Conservation (phyloP, 208 protist genomes). For the Trypanosoma caninum region DNA sequence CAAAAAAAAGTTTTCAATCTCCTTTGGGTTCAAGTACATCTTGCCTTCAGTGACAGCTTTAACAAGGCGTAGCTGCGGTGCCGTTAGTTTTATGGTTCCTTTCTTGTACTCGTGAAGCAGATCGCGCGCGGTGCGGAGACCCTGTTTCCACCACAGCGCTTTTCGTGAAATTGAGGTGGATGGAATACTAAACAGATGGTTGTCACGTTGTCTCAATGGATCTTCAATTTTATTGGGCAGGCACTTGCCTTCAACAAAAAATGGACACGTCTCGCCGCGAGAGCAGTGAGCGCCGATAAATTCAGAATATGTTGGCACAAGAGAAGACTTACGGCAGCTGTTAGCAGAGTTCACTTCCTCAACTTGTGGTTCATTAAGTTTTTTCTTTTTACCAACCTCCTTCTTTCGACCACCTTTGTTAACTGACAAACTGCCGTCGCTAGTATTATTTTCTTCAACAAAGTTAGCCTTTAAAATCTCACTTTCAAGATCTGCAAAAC, state of each 20-base stretch:
- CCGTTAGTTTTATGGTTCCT: conserved; percentile 64
- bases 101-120: conserved; percentile 55
- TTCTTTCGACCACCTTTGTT: conserved; percentile 6
- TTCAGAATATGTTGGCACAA: conserved; percentile 43
- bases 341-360: neutral
- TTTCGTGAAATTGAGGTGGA: conserved; percentile 68
- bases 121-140: conserved; percentile 69
- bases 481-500: conserved; percentile 27
- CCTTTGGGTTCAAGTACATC: conserved; percentile 63
- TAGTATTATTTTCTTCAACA: neutral
- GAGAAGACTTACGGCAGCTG: neutral
- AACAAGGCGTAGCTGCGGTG: conserved; percentile 79
- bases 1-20: conserved; percentile 77
- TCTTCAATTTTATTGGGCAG: conserved; percentile 69
- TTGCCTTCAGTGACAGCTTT: conserved; percentile 58
- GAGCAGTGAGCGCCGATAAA: conserved; percentile 71
- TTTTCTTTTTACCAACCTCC: conserved; percentile 10
- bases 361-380: conserved; percentile 7
- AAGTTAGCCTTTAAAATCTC: conserved; percentile 25
- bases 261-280: conserved; percentile 70
- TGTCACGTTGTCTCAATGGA: conserved; percentile 54
- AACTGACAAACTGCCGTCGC: neutral
- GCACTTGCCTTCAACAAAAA: conserved; percentile 81
- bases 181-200: conserved; percentile 87
- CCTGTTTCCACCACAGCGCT: conserved; percentile 72